Evolutionary conservation across 208 protist species (phyloP), one percentile per base, ranked within the genome.

Genomic region (Crithidia bombi): DNA sequence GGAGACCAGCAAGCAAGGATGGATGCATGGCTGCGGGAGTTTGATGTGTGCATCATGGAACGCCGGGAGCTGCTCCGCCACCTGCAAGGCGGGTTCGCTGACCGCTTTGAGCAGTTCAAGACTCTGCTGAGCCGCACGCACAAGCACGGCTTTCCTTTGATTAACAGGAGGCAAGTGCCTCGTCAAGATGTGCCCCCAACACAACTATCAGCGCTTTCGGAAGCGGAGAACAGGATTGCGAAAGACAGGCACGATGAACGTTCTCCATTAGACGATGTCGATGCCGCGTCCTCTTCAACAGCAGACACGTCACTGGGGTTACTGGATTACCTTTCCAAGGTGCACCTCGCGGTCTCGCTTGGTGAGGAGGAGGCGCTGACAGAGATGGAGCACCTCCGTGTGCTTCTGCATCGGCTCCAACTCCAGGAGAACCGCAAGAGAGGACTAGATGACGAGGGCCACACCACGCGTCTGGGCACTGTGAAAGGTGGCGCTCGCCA

Each of bases 311-410:
- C 36, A 2, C 7, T 25, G 41, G 0, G 44, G 64, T 10, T 61
- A 2, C 41, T 61, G 3, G 41, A 61, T 0, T 44, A 36, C 17
- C 33, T 66, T 33, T 46, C 49, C 33, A 62, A 23, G 43, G 51
- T 51, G n/a, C 51, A 68, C 35, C 52, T 70, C 39, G 30, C 72
- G 3, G 67, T 83, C 11, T 69, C 56, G 30, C 49, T 56, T 3
- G 62, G 68, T n/a, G 74, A 87, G 50, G 70, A 83, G 43, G 74
- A 78, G 63, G 70, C 65, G 63, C 43, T 66, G 33, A 62, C 32
- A 7, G 76, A 80, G 50, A 52, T 77, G 52, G 77, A 81, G 30
- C 76, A 86, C 58, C 47, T 80, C 35, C 36, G 69, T 52, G 57
- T 78, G n/a, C 56, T 81, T 21, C 47, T 77, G 3, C 33, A 54